phyloP scores from a whole-genome alignment of 805 yeast species.

The Candida dendrica region DNA sequence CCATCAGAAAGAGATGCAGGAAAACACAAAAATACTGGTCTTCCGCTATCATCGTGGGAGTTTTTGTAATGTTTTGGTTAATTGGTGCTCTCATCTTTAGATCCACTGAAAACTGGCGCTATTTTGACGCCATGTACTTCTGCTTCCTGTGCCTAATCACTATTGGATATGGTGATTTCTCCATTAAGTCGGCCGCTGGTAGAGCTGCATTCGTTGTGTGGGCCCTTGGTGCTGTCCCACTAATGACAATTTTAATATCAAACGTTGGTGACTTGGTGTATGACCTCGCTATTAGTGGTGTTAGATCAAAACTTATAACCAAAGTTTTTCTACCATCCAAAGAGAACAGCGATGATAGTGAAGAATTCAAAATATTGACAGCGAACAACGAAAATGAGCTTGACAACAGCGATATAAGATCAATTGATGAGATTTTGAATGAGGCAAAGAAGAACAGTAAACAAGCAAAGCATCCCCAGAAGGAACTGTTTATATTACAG shows the following conservation, averaged over 20 bases:
- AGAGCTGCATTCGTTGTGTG: conserved; percentile 68
- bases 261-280: conserved; percentile 59
- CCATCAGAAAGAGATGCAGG: conserved; percentile 36
- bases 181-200: conserved; percentile 60
- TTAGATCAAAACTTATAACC: conserved; percentile 3
- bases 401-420: background rate
- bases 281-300: conserved; percentile 16
- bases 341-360: background rate
- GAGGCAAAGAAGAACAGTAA: background rate
- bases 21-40: conserved; percentile 31
- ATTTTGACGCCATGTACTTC: conserved; percentile 67
- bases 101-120: conserved; percentile 62
- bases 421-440: conserved; percentile 9
- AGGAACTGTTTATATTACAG: conserved; percentile 16
- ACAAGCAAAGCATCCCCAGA: background rate
- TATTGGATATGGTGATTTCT: conserved; percentile 78
- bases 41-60: conserved; percentile 29
- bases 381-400: background rate
- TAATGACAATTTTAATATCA: conserved; percentile 77
- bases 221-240: conserved; percentile 79
- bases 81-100: conserved; percentile 65
- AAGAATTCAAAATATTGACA: conserved; percentile 5
- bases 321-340: conserved; percentile 4
- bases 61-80: conserved; percentile 58
- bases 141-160: conserved; percentile 70